Evolutionary conservation across 192 early-diverging fungal species (phyloP).

Genomic region (Coemansia aciculifera): DNA sequence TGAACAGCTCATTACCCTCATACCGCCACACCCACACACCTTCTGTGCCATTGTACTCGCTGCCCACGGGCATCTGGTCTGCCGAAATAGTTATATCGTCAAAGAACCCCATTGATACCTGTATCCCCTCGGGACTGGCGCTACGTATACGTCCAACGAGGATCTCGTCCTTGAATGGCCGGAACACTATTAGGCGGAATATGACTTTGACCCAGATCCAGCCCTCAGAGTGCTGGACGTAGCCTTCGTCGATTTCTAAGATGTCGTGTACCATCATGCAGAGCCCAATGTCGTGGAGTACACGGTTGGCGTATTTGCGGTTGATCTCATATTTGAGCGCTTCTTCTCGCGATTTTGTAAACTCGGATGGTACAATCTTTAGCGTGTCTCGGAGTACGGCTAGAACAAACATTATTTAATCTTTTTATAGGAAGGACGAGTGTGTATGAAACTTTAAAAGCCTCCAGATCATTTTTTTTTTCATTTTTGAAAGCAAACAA

Average conservation of each 20-base stretch:
- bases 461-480: background rate
- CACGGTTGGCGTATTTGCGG: constrained; percentile 87
- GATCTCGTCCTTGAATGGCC: constrained; percentile 88
- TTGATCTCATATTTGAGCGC: constrained; percentile 90
- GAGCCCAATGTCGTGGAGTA: constrained; percentile 83
- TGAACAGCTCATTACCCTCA: constrained; percentile 72
- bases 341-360: constrained; percentile 69
- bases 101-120: constrained; percentile 86
- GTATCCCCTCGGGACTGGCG: constrained; percentile 63
- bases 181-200: constrained; percentile 87
- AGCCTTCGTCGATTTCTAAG: constrained; percentile 77
- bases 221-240: constrained; percentile 80
- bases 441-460: background rate
- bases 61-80: constrained; percentile 60
- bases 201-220: constrained; percentile 73
- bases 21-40: constrained; percentile 88
- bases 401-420: constrained; percentile 80
- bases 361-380: constrained; percentile 77
- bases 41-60: constrained; percentile 67
- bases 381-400: constrained; percentile 80
- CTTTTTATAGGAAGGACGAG: background rate
- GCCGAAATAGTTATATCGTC: constrained; percentile 86
- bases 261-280: constrained; percentile 86
- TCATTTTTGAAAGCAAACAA: background rate
- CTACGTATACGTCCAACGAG: constrained; percentile 77